A percentile compares a stretch with the other conserved stretches of the same genome.
These are phyloP conservation scores for Sporothrix dimorphospora DNA, from an alignment of 2,329 filamentous ascomycete genomes.

Conservation along the genomic window DNA sequence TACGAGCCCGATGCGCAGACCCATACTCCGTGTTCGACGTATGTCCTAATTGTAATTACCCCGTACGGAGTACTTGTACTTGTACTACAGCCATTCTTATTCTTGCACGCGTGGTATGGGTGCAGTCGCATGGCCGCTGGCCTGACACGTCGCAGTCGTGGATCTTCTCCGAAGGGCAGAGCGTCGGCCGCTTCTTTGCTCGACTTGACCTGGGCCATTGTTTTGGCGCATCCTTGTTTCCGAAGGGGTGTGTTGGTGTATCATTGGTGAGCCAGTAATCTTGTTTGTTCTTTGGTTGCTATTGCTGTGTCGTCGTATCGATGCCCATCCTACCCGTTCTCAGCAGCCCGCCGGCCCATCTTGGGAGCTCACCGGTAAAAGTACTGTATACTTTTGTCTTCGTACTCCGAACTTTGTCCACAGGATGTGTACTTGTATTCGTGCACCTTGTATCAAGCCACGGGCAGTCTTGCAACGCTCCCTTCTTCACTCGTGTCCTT, in stretches of 20 bases:
- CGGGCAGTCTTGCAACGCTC: too few relatives aligned
- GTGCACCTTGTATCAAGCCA: too few relatives aligned
- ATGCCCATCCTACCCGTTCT: slow-evolving; percentile 1
- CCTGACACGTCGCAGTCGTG: slow-evolving; percentile 19
- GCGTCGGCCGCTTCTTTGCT: background rate
- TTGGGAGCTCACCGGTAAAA: slow-evolving; percentile 1
- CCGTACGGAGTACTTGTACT: background rate
- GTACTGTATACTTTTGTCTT: background rate
- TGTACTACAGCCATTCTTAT: background rate
- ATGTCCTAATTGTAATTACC: too few relatives aligned
- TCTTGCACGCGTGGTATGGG: background rate
- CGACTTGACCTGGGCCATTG: background rate
- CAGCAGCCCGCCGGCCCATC: background rate
- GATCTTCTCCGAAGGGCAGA: slow-evolving; percentile 6
- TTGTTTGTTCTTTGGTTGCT: background rate
- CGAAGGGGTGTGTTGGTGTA: slow-evolving; percentile 24
- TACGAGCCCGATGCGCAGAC: background rate
- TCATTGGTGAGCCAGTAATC: slow-evolving; percentile 19
- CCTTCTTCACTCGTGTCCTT: too few relatives aligned
- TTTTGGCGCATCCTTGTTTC: slow-evolving; percentile 30
- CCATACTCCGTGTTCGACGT: background rate
- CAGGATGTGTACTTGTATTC: background rate
- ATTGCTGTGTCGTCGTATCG: background rate
- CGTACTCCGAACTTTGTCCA: background rate
- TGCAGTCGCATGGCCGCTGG: background rate